A percentile compares a stretch with the other conserved stretches of the same genome.
Evolutionary conservation across 768 basidiomycete genomes (phyloP).

Genomic region (Lactarius sp.): DNA sequence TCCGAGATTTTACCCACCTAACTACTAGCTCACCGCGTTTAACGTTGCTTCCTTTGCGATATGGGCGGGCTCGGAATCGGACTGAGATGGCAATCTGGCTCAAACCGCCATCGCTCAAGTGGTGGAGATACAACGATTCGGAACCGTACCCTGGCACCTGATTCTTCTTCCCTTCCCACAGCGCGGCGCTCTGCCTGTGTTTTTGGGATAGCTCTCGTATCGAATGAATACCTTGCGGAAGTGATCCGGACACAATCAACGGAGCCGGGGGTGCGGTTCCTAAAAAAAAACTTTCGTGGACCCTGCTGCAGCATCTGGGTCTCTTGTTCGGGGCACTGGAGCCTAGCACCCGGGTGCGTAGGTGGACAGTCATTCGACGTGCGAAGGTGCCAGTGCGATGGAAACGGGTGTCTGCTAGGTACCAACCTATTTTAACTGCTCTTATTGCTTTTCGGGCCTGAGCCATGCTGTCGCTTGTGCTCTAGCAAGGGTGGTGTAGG

Average conservation of each 20-base stretch:
- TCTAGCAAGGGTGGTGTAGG: background rate
- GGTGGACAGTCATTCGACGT: background rate
- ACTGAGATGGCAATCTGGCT: background rate
- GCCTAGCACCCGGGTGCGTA: background rate
- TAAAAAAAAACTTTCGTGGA: background rate
- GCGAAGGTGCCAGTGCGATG: background rate
- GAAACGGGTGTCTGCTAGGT: background rate
- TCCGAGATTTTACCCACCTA: background rate
- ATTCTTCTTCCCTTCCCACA: too few relatives aligned
- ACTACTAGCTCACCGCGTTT: background rate
- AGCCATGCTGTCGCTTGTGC: background rate
- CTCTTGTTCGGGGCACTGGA: background rate
- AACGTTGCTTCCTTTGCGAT: background rate
- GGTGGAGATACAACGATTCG: too few relatives aligned
- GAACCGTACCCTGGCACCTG: too few relatives aligned
- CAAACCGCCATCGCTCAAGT: too few relatives aligned
- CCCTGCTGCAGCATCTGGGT: background rate
- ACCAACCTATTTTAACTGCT: background rate
- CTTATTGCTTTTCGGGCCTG: background rate
- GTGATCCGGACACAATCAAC: background rate
- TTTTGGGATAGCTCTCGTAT: too few relatives aligned
- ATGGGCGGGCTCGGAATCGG: background rate
- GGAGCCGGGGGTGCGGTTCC: background rate
- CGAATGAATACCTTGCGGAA: background rate
- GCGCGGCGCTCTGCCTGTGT: too few relatives aligned